Evolutionary conservation across 2,329 filamentous ascomycete genomes (phyloP).

Genomic region (Metarhizium album): DNA sequence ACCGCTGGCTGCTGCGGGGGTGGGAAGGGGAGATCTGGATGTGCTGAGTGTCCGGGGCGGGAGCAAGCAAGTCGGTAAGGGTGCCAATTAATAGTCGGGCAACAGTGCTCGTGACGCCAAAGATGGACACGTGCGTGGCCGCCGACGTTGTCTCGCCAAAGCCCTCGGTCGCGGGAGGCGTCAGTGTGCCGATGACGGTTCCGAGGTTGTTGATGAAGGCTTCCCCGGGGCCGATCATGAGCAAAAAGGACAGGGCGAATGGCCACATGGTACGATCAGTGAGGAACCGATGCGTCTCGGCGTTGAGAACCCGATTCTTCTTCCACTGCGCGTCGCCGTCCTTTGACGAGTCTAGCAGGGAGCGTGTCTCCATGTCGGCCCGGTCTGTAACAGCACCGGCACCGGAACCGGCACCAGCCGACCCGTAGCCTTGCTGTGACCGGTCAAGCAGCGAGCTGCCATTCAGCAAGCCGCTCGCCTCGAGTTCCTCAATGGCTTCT

Average conservation of each 20-base stretch:
- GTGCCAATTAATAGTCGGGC: conserved; percentile 83
- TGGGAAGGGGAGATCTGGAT: conserved; percentile 29
- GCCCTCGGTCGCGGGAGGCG: conserved; percentile 41
- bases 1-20: conserved; percentile 10
- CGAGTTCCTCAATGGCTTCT: conserved; percentile 81
- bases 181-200: conserved; percentile 81
- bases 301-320: conserved; percentile 86
- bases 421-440: conserved; percentile 49
- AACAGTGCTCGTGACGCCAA: conserved; percentile 83
- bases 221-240: conserved; percentile 91
- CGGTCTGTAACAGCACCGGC: conserved; percentile 29
- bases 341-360: conserved; percentile 26
- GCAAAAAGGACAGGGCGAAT: conserved; percentile 80
- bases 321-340: conserved; percentile 49
- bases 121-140: conserved; percentile 84
- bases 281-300: conserved; percentile 77
- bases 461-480: conserved; percentile 72
- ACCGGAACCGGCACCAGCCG: conserved; percentile 39
- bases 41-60: conserved; percentile 49
- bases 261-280: conserved; percentile 92
- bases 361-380: conserved; percentile 35
- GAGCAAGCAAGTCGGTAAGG: conserved; percentile 78
- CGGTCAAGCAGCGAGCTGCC: conserved; percentile 61
- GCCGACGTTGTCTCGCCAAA: conserved; percentile 44
- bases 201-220: conserved; percentile 97